Percentiles rank a stretch among this genome's conserved stretches.
phyloP scores from a whole-genome alignment of 2,329 filamentous ascomycete genomes.

The Neospermospora avenae region DNA sequence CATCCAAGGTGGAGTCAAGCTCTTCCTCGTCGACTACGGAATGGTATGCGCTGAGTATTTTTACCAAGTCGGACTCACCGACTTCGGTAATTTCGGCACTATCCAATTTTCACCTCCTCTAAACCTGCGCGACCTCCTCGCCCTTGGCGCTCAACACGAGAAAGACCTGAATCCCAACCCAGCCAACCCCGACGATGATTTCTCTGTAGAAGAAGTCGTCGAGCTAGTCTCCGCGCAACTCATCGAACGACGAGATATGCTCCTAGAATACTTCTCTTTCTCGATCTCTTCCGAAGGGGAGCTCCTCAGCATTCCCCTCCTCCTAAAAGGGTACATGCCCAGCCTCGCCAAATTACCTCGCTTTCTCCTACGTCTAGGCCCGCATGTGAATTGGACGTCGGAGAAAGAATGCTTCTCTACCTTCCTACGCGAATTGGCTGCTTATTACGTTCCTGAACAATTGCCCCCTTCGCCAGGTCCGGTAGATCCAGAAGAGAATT shows the following conservation, averaged over 20 bases:
- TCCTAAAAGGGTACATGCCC: slow-evolving; percentile 87
- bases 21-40: slow-evolving; percentile 92
- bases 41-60: slow-evolving; percentile 85
- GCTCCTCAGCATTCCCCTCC: slow-evolving; percentile 73
- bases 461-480: slow-evolving; percentile 54
- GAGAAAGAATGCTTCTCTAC: slow-evolving; percentile 84
- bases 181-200: slow-evolving; percentile 41
- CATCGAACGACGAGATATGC: slow-evolving; percentile 76
- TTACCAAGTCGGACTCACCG: slow-evolving; percentile 90
- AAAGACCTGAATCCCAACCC: slow-evolving; percentile 43
- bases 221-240: slow-evolving; percentile 65
- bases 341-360: slow-evolving; percentile 80
- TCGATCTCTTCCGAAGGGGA: slow-evolving; percentile 77
- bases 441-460: slow-evolving; percentile 86
- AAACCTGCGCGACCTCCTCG: slow-evolving; percentile 65
- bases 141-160: slow-evolving; percentile 70
- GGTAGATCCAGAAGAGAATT: slow-evolving; percentile 38
- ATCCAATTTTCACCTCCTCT: slow-evolving; percentile 79
- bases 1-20: slow-evolving; percentile 86
- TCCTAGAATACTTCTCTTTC: slow-evolving; percentile 88
- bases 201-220: slow-evolving; percentile 65
- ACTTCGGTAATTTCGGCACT: slow-evolving; percentile 90
- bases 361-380: slow-evolving; percentile 84
- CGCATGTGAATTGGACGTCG: slow-evolving; percentile 79
- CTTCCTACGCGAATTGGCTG: slow-evolving; percentile 81